Conservation (phyloP, 345 rosid species). For the Eucalyptus pauciflora region DNA sequence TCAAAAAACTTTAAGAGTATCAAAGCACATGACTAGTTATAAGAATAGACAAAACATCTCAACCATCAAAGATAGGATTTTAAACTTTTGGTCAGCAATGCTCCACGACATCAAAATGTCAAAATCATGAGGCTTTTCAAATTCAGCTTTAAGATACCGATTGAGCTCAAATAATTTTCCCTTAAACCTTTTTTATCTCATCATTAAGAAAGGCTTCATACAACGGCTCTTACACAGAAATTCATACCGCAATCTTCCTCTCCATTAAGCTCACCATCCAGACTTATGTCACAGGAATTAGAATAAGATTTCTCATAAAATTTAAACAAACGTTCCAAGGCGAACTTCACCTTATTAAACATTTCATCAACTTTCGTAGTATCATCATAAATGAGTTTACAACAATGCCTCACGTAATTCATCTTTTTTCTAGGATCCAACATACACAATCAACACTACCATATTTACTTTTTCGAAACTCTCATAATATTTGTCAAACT, state of each 20-base stretch:
- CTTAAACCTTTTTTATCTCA: too few species aligned
- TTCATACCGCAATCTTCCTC: rapidly evolving
- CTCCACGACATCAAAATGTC: not conserved
- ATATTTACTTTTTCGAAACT: not conserved
- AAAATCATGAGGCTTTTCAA: not conserved
- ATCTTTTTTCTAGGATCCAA: not conserved
- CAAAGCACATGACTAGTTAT: not conserved
- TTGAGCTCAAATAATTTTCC: not conserved
- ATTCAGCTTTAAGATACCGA: too few species aligned
- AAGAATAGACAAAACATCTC: not conserved
- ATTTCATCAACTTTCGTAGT: rapidly evolving
- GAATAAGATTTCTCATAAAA: too few species aligned
- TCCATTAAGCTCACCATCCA: not conserved
- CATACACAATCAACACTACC: not conserved
- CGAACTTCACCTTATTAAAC: too few species aligned
- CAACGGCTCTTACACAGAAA: too few species aligned
- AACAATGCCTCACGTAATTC: not conserved
- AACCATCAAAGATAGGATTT: too few species aligned
- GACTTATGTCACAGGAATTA: not conserved
- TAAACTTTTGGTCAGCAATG: too few species aligned
- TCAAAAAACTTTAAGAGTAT: not conserved
- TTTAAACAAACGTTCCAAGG: not conserved
- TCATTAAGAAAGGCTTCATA: not conserved
- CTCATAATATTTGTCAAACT: not conserved
- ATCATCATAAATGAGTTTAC: not conserved